Evolutionary conservation across 1,284 basidiomycete species (phyloP).

Genomic region (Austroboletus novae-zelandiae): DNA sequence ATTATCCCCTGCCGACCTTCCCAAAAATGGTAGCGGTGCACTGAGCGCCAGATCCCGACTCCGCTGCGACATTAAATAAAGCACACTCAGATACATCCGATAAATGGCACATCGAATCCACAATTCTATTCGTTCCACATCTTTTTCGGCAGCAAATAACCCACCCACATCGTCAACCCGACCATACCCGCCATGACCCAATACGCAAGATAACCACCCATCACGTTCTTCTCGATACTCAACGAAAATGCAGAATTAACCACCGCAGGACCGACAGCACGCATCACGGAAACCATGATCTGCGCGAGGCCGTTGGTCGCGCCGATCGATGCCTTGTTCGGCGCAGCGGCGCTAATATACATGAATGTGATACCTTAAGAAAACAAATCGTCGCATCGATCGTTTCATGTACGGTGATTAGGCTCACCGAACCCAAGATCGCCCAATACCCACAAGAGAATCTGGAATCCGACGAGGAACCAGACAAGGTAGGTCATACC

Average conservation of each 20-base stretch:
- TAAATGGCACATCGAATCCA: no score
- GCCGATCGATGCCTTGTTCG: slow-evolving; percentile 48
- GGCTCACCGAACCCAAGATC: slow-evolving; percentile 36
- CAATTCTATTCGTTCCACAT: neutral
- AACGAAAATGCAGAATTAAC: slow-evolving; percentile 40
- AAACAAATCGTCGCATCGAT: neutral
- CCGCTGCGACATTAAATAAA: no score
- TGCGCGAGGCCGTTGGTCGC: slow-evolving; percentile 60
- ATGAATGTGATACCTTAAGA: slow-evolving; percentile 43
- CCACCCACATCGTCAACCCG: neutral
- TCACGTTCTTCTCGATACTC: slow-evolving; percentile 32
- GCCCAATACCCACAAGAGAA: slow-evolving; percentile 14
- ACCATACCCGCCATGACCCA: neutral
- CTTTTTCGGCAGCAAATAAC: neutral
- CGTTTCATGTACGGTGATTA: neutral
- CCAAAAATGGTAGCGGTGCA: no score
- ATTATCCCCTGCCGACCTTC: no score
- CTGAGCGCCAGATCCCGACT: no score
- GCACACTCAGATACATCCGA: no score
- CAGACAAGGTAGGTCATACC: slow-evolving; percentile 24
- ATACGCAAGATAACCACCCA: neutral
- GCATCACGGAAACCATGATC: slow-evolving; percentile 32
- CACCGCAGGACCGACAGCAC: slow-evolving; percentile 52
- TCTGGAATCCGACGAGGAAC: slow-evolving; percentile 34
- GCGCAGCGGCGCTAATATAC: slow-evolving; percentile 41